Evolutionary conservation across 768 basidiomycete genomes (phyloP).

Genomic region (Jaapia argillacea): DNA sequence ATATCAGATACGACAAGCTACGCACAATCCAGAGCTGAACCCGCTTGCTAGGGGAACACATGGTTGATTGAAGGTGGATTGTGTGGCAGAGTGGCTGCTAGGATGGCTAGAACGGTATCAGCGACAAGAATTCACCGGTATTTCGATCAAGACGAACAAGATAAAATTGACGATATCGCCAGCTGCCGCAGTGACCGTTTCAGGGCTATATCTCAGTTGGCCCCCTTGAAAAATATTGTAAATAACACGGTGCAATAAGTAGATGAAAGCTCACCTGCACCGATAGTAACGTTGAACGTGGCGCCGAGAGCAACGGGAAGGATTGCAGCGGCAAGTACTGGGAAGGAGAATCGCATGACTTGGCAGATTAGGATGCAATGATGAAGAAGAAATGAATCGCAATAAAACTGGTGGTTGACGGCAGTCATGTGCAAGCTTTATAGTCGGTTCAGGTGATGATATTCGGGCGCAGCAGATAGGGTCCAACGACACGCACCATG

Average conservation of each 20-base stretch:
- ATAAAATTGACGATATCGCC: slow-evolving; percentile 1
- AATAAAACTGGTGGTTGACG: no score
- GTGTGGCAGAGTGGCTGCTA: slow-evolving; percentile 21
- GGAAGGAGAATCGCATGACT: not conserved
- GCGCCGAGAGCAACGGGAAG: not conserved
- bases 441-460: no score
- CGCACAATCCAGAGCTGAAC: slow-evolving; percentile 20
- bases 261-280: no score
- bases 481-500: no score
- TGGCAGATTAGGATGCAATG: no score
- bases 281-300: not conserved
- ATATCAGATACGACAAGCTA: not conserved
- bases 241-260: no score
- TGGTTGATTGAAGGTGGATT: slow-evolving; percentile 17
- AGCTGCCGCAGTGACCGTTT: not conserved
- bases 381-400: no score
- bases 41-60: slow-evolving; percentile 14
- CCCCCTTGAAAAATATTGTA: no score
- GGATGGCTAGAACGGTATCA: slow-evolving; percentile 2
- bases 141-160: not conserved
- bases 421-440: no score
- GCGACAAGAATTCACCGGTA: not conserved
- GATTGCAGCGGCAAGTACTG: not conserved
- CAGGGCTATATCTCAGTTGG: not conserved
- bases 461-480: no score